phyloP scores from a whole-genome alignment of 305 asterid genomes.

The Withania somnifera region DNA sequence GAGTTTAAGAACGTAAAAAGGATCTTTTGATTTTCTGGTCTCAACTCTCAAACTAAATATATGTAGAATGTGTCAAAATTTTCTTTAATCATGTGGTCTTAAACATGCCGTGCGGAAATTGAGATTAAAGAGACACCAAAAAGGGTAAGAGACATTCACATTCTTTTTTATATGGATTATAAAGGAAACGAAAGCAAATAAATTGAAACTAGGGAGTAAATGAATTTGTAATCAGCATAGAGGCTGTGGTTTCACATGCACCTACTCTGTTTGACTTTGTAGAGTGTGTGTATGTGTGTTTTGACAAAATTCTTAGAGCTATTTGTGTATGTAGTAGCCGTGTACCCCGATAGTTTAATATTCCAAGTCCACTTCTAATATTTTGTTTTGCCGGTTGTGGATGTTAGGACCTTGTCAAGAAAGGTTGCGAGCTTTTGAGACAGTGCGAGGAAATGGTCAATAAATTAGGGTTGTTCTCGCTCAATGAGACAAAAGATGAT shows the following conservation, averaged over 20 bases:
- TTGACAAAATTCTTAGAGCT: neutral
- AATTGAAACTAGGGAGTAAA: neutral
- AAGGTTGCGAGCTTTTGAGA: constrained; percentile 57
- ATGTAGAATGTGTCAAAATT: too few relatives aligned
- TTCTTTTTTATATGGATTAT: too few relatives aligned
- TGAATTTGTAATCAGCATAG: neutral
- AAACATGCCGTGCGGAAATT: too few relatives aligned
- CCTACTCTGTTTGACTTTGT: neutral
- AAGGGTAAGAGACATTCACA: too few relatives aligned
- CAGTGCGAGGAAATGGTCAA: constrained; percentile 83
- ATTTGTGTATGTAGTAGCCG: neutral
- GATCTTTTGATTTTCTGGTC: too few relatives aligned
- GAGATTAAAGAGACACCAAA: too few relatives aligned
- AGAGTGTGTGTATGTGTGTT: neutral
- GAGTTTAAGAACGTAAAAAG: too few relatives aligned
- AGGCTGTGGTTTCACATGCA: neutral
- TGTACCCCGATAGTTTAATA: neutral
- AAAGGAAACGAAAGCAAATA: too few relatives aligned
- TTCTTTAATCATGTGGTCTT: too few relatives aligned
- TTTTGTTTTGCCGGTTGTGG: neutral
- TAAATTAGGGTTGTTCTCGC: constrained; percentile 69
- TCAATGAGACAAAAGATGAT: constrained; percentile 85
- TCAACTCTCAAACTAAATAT: too few relatives aligned
- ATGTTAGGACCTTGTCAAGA: constrained; percentile 49
- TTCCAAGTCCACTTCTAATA: neutral